phyloP scores from a whole-genome alignment of 495 filamentous ascomycete genomes.

The Penicillium desertorum region DNA sequence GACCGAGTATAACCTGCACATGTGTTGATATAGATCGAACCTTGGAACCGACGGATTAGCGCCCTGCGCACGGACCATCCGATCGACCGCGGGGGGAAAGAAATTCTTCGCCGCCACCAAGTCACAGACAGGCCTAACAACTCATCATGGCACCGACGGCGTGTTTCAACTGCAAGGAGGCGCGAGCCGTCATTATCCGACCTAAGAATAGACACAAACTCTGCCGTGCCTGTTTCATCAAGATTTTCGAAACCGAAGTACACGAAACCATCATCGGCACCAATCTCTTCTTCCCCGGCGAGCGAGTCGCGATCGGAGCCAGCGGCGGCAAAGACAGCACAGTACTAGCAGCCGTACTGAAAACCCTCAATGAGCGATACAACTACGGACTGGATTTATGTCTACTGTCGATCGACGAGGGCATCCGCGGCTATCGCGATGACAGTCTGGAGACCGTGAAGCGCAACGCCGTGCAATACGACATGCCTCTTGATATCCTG shows the following conservation, averaged over 20 bases:
- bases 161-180: constrained; percentile 72
- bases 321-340: constrained; percentile 98
- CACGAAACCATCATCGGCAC: constrained; percentile 85
- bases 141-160: constrained; percentile 54
- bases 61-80: background rate
- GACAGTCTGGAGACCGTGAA: constrained; percentile 96
- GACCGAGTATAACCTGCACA: background rate
- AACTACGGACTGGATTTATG: constrained; percentile 83
- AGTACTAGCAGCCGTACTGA: constrained; percentile 89
- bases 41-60: background rate
- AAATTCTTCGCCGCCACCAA: constrained; percentile 28
- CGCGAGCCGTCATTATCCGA: constrained; percentile 83
- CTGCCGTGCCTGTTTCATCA: constrained; percentile 84
- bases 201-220: constrained; percentile 92
- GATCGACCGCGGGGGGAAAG: constrained; percentile 15
- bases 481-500: constrained; percentile 85
- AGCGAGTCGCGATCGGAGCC: constrained; percentile 89
- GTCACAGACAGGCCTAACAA: constrained; percentile 9
- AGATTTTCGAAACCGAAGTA: constrained; percentile 86
- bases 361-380: constrained; percentile 89
- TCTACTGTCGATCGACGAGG: constrained; percentile 91
- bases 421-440: constrained; percentile 94
- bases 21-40: background rate
- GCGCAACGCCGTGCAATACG: constrained; percentile 84
- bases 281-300: constrained; percentile 76